Conservation (phyloP, 1,284 basidiomycete genomes). For the Irpex rosettiformis region DNA sequence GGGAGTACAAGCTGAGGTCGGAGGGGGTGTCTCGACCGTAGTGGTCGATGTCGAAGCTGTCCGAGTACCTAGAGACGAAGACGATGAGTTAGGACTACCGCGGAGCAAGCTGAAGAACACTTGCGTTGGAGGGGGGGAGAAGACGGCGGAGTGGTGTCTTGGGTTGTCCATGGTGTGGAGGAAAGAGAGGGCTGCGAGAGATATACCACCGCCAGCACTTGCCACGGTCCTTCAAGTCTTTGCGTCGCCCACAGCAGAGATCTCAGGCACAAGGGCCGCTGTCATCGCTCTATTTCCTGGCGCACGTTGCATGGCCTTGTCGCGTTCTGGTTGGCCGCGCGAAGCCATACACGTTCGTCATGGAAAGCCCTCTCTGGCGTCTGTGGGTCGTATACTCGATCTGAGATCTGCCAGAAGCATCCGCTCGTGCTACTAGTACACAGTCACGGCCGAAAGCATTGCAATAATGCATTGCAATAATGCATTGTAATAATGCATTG, state of each 20-base stretch:
- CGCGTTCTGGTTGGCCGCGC: not conserved
- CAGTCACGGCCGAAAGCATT: not conserved
- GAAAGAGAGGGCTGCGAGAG: not conserved
- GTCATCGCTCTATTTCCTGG: not conserved
- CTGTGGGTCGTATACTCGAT: too few relatives aligned
- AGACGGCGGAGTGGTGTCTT: not conserved
- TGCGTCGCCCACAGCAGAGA: too few relatives aligned
- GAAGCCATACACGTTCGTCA: slow-evolving; percentile 1
- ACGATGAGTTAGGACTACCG: too few relatives aligned
- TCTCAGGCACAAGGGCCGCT: not conserved
- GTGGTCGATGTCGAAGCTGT: not conserved
- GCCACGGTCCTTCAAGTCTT: too few relatives aligned
- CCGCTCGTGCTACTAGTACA: not conserved
- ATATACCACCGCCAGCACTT: not conserved
- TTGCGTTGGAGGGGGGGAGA: not conserved
- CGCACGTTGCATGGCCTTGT: not conserved
- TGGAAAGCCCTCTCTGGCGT: not conserved
- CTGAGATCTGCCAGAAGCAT: not conserved
- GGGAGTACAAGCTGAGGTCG: not conserved
- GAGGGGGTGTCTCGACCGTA: not conserved
- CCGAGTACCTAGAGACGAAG: too few relatives aligned
- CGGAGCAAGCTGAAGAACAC: too few relatives aligned
- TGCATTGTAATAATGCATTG: too few relatives aligned
- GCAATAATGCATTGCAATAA: too few relatives aligned
- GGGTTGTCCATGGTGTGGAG: not conserved